These are phyloP conservation scores for Thecaphora thlaspeos DNA, from an alignment of 1,284 basidiomycete genomes.

Conservation along the genomic window DNA sequence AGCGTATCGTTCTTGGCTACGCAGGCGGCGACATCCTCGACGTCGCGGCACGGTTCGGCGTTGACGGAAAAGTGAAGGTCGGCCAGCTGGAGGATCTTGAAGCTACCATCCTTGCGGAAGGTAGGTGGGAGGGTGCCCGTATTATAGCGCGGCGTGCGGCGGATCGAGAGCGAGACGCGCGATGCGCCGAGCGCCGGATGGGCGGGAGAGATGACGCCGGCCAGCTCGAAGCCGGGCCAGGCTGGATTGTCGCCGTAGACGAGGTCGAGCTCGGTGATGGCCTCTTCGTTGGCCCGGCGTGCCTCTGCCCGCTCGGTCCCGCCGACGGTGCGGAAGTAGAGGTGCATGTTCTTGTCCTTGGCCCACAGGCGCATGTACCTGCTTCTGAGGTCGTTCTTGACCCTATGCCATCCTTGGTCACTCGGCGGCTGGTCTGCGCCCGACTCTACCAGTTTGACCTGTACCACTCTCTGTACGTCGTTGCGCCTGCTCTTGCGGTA, in stretches of 20 bases:
- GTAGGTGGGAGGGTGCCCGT: slow-evolving; percentile 14
- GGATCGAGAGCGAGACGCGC: slow-evolving; percentile 21
- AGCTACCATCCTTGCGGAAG: slow-evolving; percentile 42
- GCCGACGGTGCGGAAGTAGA: slow-evolving; percentile 34
- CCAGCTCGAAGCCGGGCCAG: slow-evolving; percentile 42
- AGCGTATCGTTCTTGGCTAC: slow-evolving; percentile 42
- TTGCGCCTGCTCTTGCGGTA: slow-evolving; percentile 34
- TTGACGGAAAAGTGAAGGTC: slow-evolving; percentile 50
- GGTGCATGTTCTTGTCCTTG: slow-evolving; percentile 22
- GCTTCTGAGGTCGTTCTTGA: slow-evolving; percentile 32
- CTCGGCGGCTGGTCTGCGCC: slow-evolving; percentile 14
- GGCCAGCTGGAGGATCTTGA: slow-evolving; percentile 53
- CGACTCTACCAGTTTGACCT: slow-evolving; percentile 31
- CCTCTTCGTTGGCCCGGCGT: slow-evolving; percentile 2
- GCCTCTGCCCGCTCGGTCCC: not conserved
- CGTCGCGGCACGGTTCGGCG: slow-evolving; percentile 46
- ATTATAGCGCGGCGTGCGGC: slow-evolving; percentile 25
- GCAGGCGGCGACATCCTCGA: slow-evolving; percentile 17
- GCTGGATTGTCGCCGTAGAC: slow-evolving; percentile 46
- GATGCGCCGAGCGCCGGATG: slow-evolving; percentile 17
- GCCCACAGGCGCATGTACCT: slow-evolving; percentile 18
- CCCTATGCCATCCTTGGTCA: slow-evolving; percentile 37
- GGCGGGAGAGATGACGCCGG: slow-evolving; percentile 22
- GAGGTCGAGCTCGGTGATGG: slow-evolving; percentile 50
- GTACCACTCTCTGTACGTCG: slow-evolving; percentile 39